Evolutionary conservation across 2,329 filamentous ascomycete species (phyloP).

Genomic region (Xylaria sp.): DNA sequence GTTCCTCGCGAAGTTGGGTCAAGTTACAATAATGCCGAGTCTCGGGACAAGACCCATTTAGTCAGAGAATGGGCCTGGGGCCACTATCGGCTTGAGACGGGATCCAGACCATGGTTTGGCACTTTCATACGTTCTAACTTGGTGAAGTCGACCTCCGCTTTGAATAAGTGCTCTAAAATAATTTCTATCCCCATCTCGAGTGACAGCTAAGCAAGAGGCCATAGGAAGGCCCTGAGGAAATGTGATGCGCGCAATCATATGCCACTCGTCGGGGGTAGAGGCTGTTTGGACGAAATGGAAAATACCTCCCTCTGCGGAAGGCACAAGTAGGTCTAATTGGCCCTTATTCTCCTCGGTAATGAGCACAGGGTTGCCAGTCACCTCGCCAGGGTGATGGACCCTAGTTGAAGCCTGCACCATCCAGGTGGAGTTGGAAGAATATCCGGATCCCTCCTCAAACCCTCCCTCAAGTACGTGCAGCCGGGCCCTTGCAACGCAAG

Average conservation of each 20-base stretch:
- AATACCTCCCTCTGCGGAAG: slow-evolving; percentile 39
- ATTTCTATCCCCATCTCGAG: background rate
- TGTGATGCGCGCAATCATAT: slow-evolving; percentile 39
- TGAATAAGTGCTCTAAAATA: slow-evolving; percentile 35
- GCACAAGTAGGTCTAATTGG: slow-evolving; percentile 40
- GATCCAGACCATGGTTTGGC: slow-evolving; percentile 32
- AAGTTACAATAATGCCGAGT: background rate
- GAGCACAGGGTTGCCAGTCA: slow-evolving; percentile 41
- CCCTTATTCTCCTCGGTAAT: background rate
- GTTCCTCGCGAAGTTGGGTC: background rate
- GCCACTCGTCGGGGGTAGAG: slow-evolving; percentile 40
- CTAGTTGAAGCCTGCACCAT: slow-evolving; percentile 32
- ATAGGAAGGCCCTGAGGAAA: slow-evolving; percentile 36
- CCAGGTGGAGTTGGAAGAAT: slow-evolving; percentile 7
- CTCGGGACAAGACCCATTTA: slow-evolving; percentile 11
- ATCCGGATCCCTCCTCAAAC: background rate
- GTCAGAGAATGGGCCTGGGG: slow-evolving; percentile 34
- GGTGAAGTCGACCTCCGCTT: slow-evolving; percentile 37
- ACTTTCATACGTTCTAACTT: slow-evolving; percentile 29
- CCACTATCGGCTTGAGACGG: slow-evolving; percentile 30
- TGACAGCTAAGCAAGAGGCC: slow-evolving; percentile 38
- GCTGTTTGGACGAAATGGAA: slow-evolving; percentile 40
- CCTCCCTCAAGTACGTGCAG: slow-evolving; percentile 8
- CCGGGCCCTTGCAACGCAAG: slow-evolving; percentile 1
- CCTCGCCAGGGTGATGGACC: slow-evolving; percentile 39